phyloP scores from a whole-genome alignment of 2,329 filamentous ascomycete species.

The Phaeosphaeria sp. region DNA sequence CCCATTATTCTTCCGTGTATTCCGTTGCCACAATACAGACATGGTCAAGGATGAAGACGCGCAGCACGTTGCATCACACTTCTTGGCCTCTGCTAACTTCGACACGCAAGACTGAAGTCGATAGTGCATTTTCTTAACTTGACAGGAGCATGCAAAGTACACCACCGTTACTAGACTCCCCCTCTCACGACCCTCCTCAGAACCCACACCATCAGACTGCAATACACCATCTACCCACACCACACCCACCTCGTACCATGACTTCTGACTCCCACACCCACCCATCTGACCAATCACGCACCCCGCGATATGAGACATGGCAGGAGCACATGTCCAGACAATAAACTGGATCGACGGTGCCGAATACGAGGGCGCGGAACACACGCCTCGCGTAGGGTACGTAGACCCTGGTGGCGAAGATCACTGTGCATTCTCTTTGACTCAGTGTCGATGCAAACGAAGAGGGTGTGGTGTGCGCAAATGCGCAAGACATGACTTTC shows the following conservation, averaged over 20 bases:
- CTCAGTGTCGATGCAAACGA: not conserved
- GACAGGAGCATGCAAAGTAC: not conserved
- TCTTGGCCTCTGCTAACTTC: not conserved
- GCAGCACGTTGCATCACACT: not conserved
- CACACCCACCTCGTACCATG: not conserved
- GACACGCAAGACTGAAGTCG: not conserved
- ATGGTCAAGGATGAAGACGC: not conserved
- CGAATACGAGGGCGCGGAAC: not conserved
- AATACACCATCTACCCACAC: not conserved
- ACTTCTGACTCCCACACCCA: not conserved
- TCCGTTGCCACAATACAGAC: constrained; percentile 10
- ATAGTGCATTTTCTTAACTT: not conserved
- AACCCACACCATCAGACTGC: not conserved
- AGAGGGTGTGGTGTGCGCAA: not conserved
- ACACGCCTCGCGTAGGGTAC: not conserved
- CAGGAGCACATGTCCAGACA: not conserved
- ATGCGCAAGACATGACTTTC: not conserved
- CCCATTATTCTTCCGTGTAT: constrained; percentile 16
- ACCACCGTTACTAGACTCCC: not conserved
- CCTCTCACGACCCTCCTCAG: not conserved
- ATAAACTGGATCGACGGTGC: not conserved
- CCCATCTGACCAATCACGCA: not conserved
- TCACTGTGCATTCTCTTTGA: not conserved
- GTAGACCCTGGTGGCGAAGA: not conserved
- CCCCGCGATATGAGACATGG: not conserved